phyloP scores from a whole-genome alignment of 257 asterid genomes.

The Capsicum baccatum region DNA sequence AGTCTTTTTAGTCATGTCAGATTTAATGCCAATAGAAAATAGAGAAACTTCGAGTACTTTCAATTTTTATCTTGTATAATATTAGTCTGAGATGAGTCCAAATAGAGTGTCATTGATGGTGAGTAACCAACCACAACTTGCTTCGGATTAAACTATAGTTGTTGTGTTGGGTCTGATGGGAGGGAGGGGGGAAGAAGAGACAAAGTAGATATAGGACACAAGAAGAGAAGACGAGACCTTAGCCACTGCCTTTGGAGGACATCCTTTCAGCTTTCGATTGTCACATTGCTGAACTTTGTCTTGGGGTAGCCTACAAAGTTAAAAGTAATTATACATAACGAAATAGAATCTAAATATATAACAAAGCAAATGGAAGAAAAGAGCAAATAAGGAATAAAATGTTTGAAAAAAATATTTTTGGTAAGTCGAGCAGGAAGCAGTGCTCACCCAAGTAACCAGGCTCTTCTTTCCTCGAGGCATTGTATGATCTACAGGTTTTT shows the following conservation, averaged over 20 bases:
- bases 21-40: not conserved
- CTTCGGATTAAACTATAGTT: not conserved
- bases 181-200: not conserved
- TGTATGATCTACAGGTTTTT: constrained; percentile 50
- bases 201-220: not conserved
- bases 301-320: constrained; percentile 39
- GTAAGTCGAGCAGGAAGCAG: not conserved
- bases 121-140: constrained; percentile 19
- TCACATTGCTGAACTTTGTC: constrained; percentile 50
- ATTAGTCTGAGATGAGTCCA: not conserved
- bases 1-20: not conserved
- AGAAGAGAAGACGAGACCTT: constrained; percentile 27
- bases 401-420: not conserved
- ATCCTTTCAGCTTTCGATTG: constrained; percentile 41
- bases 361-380: not conserved
- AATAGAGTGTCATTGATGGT: not conserved
- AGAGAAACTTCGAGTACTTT: not conserved
- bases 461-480: constrained; percentile 44
- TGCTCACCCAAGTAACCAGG: constrained; percentile 41
- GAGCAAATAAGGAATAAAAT: not conserved
- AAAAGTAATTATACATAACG: constrained; percentile 19
- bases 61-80: not conserved
- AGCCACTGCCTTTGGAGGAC: constrained; percentile 37
- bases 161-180: no score
- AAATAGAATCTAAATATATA: not conserved